Evolutionary conservation across 495 filamentous ascomycete genomes (phyloP).

Genomic region (Hypomontagnella monticulosa): DNA sequence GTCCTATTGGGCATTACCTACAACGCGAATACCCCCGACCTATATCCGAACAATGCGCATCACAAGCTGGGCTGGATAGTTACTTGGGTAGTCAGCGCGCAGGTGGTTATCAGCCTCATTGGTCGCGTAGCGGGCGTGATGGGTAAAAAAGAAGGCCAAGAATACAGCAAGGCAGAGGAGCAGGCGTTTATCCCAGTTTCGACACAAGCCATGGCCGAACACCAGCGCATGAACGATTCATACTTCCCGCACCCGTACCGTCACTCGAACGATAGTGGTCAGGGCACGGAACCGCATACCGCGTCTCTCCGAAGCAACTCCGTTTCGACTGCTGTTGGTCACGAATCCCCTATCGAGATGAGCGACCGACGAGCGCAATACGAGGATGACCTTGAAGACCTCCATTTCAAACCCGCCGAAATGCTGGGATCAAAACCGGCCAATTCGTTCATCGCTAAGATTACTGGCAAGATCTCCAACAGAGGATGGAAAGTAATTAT

Average conservation of each 20-base stretch:
- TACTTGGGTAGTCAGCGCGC: constrained; percentile 74
- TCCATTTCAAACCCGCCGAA: constrained; percentile 47
- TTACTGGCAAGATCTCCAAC: constrained; percentile 51
- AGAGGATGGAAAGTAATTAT: constrained; percentile 55
- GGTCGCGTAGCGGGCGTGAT: constrained; percentile 57
- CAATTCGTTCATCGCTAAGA: constrained; percentile 43
- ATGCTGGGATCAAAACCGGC: constrained; percentile 44
- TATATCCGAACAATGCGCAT: constrained; percentile 90
- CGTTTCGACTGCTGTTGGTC: constrained; percentile 63
- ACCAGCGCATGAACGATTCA: constrained; percentile 54
- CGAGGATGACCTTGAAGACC: constrained; percentile 55
- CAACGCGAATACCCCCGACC: constrained; percentile 82
- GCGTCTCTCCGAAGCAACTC: constrained; percentile 73
- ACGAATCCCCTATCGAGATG: constrained; percentile 62
- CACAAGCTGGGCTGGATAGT: constrained; percentile 89
- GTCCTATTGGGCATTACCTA: constrained; percentile 79
- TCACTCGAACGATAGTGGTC: constrained; percentile 87
- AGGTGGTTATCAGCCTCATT: constrained; percentile 74
- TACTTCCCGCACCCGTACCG: constrained; percentile 63
- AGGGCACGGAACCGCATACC: constrained; percentile 80
- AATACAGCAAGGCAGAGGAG: constrained; percentile 50
- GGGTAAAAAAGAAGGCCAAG: constrained; percentile 25
- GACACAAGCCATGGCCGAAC: constrained; percentile 71
- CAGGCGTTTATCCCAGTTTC: constrained; percentile 74
- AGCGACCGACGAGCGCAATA: constrained; percentile 62